Evolutionary conservation across 805 yeast species (phyloP).

Genomic region (Yamadazyma olivae): DNA sequence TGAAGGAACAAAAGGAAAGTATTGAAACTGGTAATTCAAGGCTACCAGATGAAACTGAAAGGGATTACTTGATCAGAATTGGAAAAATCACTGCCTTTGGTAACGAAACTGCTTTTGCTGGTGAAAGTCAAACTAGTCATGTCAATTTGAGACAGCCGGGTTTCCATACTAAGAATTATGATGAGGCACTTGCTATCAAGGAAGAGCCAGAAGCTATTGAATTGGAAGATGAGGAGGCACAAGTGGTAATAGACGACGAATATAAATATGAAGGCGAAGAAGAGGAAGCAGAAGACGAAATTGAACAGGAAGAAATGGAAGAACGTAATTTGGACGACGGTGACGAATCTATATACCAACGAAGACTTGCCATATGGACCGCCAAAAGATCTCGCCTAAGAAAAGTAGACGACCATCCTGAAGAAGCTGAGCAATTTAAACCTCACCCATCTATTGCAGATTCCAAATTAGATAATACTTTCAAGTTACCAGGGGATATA

Average conservation of each 20-base stretch:
- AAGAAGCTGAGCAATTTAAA: constrained; percentile 58
- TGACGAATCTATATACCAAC: constrained; percentile 60
- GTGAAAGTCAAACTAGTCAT: constrained; percentile 32
- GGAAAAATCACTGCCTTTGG: constrained; percentile 96
- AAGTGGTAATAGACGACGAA: constrained; percentile 15
- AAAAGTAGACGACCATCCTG: constrained; percentile 17
- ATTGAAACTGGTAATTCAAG: constrained; percentile 21
- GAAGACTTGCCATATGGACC: constrained; percentile 61
- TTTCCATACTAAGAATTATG: constrained; percentile 13
- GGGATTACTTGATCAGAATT: constrained; percentile 78
- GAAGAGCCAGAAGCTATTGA: background rate
- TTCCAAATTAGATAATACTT: constrained; percentile 67
- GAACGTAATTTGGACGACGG: constrained; percentile 73
- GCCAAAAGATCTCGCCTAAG: constrained; percentile 47
- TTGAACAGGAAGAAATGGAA: constrained; percentile 15
- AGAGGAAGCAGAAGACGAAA: constrained; percentile 17
- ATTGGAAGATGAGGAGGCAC: background rate
- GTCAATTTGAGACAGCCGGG: constrained; percentile 52
- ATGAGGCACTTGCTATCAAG: background rate
- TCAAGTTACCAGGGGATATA: constrained; percentile 85
- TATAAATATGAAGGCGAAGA: constrained; percentile 18
- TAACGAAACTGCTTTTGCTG: constrained; percentile 54
- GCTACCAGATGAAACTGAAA: constrained; percentile 71
- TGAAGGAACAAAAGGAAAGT: constrained; percentile 24
- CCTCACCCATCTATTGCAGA: constrained; percentile 80